phyloP scores from a whole-genome alignment of 306 rosid species.

The Mimosa bimucronata region DNA sequence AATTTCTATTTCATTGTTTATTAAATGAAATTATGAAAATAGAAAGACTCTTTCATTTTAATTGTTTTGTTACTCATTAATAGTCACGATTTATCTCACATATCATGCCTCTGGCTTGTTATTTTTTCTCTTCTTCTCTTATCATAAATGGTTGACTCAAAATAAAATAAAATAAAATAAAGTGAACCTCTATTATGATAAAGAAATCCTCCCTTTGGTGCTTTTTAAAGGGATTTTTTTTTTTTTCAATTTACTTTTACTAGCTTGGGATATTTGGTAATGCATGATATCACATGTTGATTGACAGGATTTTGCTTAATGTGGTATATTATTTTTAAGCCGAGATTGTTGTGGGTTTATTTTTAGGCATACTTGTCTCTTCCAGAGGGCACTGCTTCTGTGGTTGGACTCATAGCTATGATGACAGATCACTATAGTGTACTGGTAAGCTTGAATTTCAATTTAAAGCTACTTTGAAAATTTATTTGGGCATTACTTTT shows the following conservation, averaged over 20 bases:
- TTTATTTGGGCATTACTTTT: constrained; percentile 28
- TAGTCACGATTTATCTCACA: constrained; percentile 12
- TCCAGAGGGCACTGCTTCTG: constrained; percentile 99
- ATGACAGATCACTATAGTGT: constrained; percentile 88
- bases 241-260: constrained; percentile 20
- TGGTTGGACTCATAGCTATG: constrained; percentile 92
- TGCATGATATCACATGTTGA: constrained; percentile 26
- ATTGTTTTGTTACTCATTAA: neutral
- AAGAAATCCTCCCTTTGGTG: neutral
- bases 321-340: constrained; percentile 35
- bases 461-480: constrained; percentile 28
- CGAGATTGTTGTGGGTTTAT: constrained; percentile 39
- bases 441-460: constrained; percentile 63
- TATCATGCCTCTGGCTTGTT: neutral
- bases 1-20: neutral
- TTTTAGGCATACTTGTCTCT: constrained; percentile 96
- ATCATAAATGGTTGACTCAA: neutral
- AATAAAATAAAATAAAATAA: neutral
- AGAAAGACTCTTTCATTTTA: neutral
- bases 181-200: neutral
- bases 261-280: constrained; percentile 25
- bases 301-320: constrained; percentile 31
- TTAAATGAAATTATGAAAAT: neutral
- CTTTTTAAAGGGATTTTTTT: neutral
- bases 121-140: neutral